Conservation (phyloP, 2,329 filamentous ascomycete species). For the Pseudohalonectria lignicola region DNA sequence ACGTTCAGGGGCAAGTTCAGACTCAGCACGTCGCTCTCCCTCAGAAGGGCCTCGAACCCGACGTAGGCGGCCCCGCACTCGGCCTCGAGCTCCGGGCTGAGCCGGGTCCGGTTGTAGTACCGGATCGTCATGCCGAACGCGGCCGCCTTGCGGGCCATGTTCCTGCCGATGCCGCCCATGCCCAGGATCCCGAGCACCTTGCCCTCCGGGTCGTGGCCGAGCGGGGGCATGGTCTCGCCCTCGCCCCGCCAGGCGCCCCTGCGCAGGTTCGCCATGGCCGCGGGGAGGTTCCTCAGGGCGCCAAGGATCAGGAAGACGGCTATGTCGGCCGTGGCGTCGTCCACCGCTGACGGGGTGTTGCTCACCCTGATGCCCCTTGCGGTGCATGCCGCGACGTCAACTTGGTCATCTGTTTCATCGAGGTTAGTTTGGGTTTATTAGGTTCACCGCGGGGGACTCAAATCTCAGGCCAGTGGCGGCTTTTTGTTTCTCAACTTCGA, state of each 20-base stretch:
- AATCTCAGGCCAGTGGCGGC: no score
- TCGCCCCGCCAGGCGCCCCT: slow-evolving; percentile 5
- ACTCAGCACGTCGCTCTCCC: slow-evolving; percentile 45
- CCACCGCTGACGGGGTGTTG: slow-evolving; percentile 28
- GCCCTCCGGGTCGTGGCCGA: slow-evolving; percentile 21
- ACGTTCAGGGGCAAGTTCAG: slow-evolving; percentile 44
- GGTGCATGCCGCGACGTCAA: slow-evolving; percentile 36
- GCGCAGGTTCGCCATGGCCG: slow-evolving; percentile 29
- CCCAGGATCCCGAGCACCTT: slow-evolving; percentile 56
- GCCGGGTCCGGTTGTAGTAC: slow-evolving; percentile 49
- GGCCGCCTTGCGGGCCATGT: slow-evolving; percentile 43
- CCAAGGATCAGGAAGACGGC: slow-evolving; percentile 28
- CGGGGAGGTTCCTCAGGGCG: slow-evolving; percentile 37
- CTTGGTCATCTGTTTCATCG: no score
- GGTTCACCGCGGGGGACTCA: no score
- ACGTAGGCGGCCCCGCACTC: slow-evolving; percentile 31
- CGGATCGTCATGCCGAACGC: slow-evolving; percentile 55
- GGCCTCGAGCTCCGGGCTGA: slow-evolving; percentile 23
- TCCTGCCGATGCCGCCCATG: slow-evolving; percentile 53
- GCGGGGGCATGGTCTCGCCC: slow-evolving; percentile 15
- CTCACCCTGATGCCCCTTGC: slow-evolving; percentile 26
- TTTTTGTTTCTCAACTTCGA: no score
- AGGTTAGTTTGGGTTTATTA: no score
- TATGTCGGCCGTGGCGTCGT: slow-evolving; percentile 31
- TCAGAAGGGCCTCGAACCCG: slow-evolving; percentile 38